Evolutionary conservation across 345 rosid genomes (phyloP), one percentile per base, ranked within the genome.

Genomic region (Odontarrhena argentea): DNA sequence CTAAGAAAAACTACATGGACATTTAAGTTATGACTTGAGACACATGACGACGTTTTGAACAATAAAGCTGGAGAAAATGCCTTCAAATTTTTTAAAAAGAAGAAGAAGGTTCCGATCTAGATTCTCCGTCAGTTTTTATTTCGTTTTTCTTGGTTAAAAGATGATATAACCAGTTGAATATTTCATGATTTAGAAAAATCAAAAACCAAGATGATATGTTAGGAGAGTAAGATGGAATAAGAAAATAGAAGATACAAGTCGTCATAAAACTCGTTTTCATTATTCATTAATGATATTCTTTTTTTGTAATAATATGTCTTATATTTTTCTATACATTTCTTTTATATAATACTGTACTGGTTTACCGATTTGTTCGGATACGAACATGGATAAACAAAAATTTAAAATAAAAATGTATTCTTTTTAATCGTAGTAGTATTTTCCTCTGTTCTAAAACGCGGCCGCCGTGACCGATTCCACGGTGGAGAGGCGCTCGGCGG

Each of bases 11-110:
- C 36, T 4, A 53, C 25, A 9, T 54, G 2, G 14, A 36, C 9
- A 25, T 44, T 69, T 14, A 14, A 60, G 32, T 43, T 65, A 62
- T 6, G 8, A 22, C 36, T 22, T 11, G 56, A 41, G 43, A 62
- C 41, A 35, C 67, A 46, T 70, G 63, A 54, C 9, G 24, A 49
- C 13, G 36, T 12, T 41, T 36, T 11, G 30, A 55, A 36, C 37
- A 74, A 67, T 47, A 74, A 74, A 60, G 45, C 60, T 61, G 35
- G 43, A 67, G 57, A 74, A 66, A 56, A 41, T 48, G 44, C 18
- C 18, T 63, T 63, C 41, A 41, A 61, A 58, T 13, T 7, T 13
- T 7, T 9, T 58, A 42, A 51, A n/a, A 32, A 22, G 28, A 61
- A 53, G 52, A 52, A 61, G 55, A 24, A 24, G 12, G 18, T 32